A percentile compares a stretch with the other conserved stretches of the same genome.
phyloP scores from a whole-genome alignment of 164 flowering plant species.

The Santalum album region DNA sequence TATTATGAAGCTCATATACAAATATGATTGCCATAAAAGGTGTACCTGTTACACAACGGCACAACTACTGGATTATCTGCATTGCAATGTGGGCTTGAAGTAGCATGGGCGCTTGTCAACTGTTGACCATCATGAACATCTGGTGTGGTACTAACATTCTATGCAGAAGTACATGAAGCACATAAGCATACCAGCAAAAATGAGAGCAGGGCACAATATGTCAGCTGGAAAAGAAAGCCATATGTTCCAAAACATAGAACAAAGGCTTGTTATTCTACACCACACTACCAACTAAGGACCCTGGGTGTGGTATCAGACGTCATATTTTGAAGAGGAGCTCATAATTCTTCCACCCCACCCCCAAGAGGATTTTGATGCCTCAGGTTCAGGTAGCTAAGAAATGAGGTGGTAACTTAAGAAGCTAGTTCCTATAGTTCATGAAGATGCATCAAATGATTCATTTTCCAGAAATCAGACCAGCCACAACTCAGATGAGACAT shows the following conservation, averaged over 20 bases:
- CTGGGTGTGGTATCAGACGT: no score
- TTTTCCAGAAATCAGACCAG: no score
- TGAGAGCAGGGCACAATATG: background rate
- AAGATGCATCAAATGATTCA: no score
- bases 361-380: no score
- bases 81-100: constrained; percentile 17
- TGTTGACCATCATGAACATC: constrained; percentile 40
- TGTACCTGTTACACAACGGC: constrained; percentile 38
- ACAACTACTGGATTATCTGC: constrained; percentile 23
- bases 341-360: no score
- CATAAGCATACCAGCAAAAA: constrained; percentile 1
- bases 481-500: no score
- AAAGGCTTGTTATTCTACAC: background rate
- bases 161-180: constrained; percentile 7
- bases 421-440: no score
- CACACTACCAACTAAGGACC: no score
- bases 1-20: no score
- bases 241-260: background rate
- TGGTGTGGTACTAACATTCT: constrained; percentile 31
- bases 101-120: constrained; percentile 17
- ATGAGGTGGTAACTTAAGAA: no score
- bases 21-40: background rate
- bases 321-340: no score
- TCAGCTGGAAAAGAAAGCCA: constrained; percentile 1
- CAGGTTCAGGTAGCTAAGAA: no score